These are phyloP conservation scores for Capronia epimyces DNA, from an alignment of 2,329 filamentous ascomycete genomes.

Conservation along the genomic window DNA sequence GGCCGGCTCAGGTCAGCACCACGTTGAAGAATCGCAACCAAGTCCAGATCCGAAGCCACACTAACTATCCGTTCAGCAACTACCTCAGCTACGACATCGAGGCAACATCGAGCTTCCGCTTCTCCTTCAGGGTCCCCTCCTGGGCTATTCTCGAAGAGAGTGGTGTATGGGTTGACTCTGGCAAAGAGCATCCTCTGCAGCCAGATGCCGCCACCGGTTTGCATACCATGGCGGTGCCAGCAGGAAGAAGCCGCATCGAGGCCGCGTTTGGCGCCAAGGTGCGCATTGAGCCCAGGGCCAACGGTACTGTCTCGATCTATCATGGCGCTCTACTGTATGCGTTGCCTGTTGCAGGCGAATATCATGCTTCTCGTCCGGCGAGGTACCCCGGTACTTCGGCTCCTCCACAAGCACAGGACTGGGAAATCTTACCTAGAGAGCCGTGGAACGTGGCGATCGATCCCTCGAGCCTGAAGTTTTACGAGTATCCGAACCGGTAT, in stretches of 20 bases:
- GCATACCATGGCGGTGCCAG: constrained; percentile 35
- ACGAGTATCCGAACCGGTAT: constrained; percentile 28
- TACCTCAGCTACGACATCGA: constrained; percentile 39
- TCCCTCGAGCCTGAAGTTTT: constrained; percentile 34
- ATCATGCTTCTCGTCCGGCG: constrained; percentile 28
- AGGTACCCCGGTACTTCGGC: constrained; percentile 30
- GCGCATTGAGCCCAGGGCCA: constrained; percentile 37
- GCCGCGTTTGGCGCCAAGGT: constrained; percentile 35
- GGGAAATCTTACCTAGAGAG: constrained; percentile 35
- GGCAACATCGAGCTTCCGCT: constrained; percentile 36
- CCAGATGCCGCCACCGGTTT: constrained; percentile 38
- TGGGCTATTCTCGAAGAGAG: constrained; percentile 37
- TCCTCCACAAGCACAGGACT: constrained; percentile 33
- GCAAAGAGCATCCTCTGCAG: constrained; percentile 18
- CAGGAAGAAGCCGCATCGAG: constrained; percentile 34
- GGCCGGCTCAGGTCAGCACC: constrained; percentile 42
- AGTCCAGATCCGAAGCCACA: constrained; percentile 44
- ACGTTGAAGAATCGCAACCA: constrained; percentile 34
- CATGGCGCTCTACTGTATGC: constrained; percentile 44
- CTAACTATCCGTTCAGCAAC: constrained; percentile 47
- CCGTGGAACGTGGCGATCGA: constrained; percentile 33
- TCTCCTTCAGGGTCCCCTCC: constrained; percentile 44
- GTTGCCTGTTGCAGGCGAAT: constrained; percentile 35
- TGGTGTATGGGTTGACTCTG: constrained; percentile 26
- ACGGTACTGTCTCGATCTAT: constrained; percentile 42